Evolutionary conservation across 1,284 basidiomycete genomes (phyloP).

Genomic region (Amylostereum areolatum): DNA sequence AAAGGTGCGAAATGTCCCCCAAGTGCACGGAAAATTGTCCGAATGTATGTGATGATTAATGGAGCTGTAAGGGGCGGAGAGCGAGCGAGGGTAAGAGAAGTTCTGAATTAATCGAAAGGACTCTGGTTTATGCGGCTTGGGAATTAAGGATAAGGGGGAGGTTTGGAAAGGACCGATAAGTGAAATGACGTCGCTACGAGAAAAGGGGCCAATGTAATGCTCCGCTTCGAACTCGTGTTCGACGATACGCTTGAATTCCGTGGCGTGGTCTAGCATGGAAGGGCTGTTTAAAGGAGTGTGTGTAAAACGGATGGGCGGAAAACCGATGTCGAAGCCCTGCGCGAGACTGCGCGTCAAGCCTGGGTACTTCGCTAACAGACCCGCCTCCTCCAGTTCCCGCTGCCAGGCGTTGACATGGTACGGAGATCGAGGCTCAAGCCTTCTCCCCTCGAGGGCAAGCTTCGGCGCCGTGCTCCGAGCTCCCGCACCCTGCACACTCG

Average conservation of each 20-base stretch:
- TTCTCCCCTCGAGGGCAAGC: conserved; percentile 19
- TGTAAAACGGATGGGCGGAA: conserved; percentile 15
- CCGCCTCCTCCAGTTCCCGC: conserved; percentile 6
- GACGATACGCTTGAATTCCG: conserved; percentile 13
- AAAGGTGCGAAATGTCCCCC: conserved; percentile 30
- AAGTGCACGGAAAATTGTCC: conserved; percentile 29
- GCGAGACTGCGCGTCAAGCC: conserved; percentile 5
- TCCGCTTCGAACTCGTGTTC: conserved; percentile 17
- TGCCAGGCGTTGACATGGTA: conserved; percentile 18
- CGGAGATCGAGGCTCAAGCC: conserved; percentile 12
- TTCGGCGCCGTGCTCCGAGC: conserved; percentile 14
- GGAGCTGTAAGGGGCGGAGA: conserved; percentile 13
- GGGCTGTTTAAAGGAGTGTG: conserved; percentile 21
- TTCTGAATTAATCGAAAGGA: conserved; percentile 29
- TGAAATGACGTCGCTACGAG: conserved; percentile 17
- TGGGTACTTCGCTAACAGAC: conserved; percentile 16
- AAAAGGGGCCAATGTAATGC: conserved; percentile 27
- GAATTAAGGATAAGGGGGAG: conserved; percentile 28
- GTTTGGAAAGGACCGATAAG: conserved; percentile 32
- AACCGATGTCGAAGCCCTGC: conserved; percentile 19
- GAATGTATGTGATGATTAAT: conserved; percentile 31
- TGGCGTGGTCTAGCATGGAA: conserved; percentile 8
- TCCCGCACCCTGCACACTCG: conserved; percentile 21
- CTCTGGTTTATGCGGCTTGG: conserved; percentile 18
- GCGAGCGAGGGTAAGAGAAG: conserved; percentile 29